These are phyloP conservation scores for Excoecaria cochinchinensis DNA, from an alignment of 345 rosid genomes.

Conservation along the genomic window DNA sequence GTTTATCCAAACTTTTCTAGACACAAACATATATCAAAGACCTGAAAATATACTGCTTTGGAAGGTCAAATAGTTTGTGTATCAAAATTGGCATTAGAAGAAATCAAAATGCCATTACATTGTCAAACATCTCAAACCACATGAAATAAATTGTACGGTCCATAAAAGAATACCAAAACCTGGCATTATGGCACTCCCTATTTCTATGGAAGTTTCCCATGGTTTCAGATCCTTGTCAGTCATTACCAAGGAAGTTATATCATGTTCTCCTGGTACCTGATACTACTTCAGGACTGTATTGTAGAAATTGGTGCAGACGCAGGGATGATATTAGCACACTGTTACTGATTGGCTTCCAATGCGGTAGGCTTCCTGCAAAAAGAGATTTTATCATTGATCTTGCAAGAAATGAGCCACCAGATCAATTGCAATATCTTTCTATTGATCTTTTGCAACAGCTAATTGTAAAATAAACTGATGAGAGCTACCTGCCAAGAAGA, in stretches of 20 bases:
- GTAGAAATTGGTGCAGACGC: neutral
- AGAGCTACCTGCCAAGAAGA: conserved; percentile 4
- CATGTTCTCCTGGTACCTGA: conserved; percentile 19
- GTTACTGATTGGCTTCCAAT: conserved; percentile 1
- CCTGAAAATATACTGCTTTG: neutral
- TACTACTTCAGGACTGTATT: neutral
- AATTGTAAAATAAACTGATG: neutral
- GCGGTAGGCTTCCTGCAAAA: conserved; percentile 9
- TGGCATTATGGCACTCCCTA: neutral
- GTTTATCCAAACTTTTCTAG: neutral
- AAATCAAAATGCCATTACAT: neutral
- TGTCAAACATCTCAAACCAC: neutral
- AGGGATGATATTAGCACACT: neutral
- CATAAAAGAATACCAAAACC: neutral
- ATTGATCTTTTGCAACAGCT: neutral
- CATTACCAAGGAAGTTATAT: neutral
- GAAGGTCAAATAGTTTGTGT: neutral
- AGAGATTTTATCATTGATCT: neutral
- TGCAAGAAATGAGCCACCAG: neutral
- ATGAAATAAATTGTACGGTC: neutral
- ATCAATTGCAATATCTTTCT: neutral
- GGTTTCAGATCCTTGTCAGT: conserved; percentile 5
- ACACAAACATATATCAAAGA: neutral
- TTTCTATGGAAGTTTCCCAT: neutral
- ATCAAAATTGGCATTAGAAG: neutral